phyloP scores from a whole-genome alignment of 2,329 filamentous ascomycete species.

The Colletotrichum sp. region DNA sequence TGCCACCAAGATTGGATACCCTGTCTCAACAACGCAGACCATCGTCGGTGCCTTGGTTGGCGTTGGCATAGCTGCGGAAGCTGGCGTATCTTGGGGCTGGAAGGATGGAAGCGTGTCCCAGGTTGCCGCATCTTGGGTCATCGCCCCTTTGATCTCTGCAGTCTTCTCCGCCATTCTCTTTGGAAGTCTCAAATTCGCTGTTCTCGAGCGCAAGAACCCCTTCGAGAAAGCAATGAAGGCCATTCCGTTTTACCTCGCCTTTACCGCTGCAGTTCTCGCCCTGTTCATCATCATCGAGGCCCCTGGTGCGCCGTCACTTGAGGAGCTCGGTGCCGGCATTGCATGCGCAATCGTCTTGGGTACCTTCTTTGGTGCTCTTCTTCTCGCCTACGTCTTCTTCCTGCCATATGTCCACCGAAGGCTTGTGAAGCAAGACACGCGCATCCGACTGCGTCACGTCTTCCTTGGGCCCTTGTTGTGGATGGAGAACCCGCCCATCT shows the following conservation, averaged over 20 bases:
- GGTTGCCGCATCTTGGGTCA: conserved; percentile 25
- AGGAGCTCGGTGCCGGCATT: conserved; percentile 37
- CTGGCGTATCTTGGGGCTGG: conserved; percentile 27
- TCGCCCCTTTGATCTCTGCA: conserved; percentile 24
- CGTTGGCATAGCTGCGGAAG: conserved; percentile 32
- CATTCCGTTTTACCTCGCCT: conserved; percentile 28
- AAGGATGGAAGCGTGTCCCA: conserved; percentile 24
- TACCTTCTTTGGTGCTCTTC: conserved; percentile 34
- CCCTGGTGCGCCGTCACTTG: conserved; percentile 25
- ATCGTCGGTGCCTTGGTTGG: conserved; percentile 20
- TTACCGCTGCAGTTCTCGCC: conserved; percentile 26
- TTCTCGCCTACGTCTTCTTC: conserved; percentile 37
- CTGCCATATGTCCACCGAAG: conserved; percentile 38
- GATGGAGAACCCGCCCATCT: conserved; percentile 26
- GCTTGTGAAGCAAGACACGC: conserved; percentile 35
- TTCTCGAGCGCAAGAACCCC: conserved; percentile 20
- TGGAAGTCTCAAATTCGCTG: conserved; percentile 20
- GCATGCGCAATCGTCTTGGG: conserved; percentile 30
- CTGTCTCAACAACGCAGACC: conserved; percentile 18
- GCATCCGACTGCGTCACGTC: conserved; percentile 36
- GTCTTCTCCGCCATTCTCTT: conserved; percentile 22
- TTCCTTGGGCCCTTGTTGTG: conserved; percentile 40
- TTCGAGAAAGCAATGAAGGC: conserved; percentile 22
- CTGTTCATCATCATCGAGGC: conserved; percentile 27
- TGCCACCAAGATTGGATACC: conserved; percentile 18